Evolutionary conservation across 2,329 filamentous ascomycete genomes (phyloP).

Genomic region (Chlorencoelia australis): DNA sequence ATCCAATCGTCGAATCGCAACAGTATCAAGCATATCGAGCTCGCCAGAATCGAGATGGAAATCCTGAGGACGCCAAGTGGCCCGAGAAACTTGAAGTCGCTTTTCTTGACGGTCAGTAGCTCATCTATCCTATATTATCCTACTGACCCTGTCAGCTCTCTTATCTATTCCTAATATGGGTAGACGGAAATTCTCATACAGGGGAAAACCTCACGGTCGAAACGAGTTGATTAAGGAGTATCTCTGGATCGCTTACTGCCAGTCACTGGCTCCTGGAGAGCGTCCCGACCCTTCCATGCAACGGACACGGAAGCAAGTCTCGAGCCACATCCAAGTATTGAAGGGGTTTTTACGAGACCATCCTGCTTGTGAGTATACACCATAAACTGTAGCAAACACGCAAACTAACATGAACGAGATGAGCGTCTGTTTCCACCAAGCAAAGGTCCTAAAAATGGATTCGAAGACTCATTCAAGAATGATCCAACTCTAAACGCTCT

Average conservation of each 20-base stretch:
- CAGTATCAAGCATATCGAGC: constrained; percentile 57
- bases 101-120: constrained; percentile 55
- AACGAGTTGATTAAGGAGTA: constrained; percentile 65
- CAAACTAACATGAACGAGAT: constrained; percentile 15
- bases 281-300: constrained; percentile 36
- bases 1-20: constrained; percentile 51
- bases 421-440: constrained; percentile 48
- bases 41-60: constrained; percentile 53
- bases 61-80: constrained; percentile 49
- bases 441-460: constrained; percentile 42
- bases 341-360: constrained; percentile 56
- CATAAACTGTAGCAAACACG: background rate
- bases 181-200: constrained; percentile 55
- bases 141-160: constrained; percentile 38
- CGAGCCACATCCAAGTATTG: constrained; percentile 61
- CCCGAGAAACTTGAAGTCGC: constrained; percentile 53
- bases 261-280: constrained; percentile 34
- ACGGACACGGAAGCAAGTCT: constrained; percentile 51
- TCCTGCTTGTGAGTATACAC: constrained; percentile 45
- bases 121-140: background rate
- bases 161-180: constrained; percentile 57
- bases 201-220: constrained; percentile 52
- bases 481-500: constrained; percentile 54
- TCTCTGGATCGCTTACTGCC: constrained; percentile 41
- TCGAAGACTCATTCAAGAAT: constrained; percentile 50